These are phyloP conservation scores for Dioszegia aurantiaca DNA, from an alignment of 768 basidiomycete genomes.

Conservation along the genomic window DNA sequence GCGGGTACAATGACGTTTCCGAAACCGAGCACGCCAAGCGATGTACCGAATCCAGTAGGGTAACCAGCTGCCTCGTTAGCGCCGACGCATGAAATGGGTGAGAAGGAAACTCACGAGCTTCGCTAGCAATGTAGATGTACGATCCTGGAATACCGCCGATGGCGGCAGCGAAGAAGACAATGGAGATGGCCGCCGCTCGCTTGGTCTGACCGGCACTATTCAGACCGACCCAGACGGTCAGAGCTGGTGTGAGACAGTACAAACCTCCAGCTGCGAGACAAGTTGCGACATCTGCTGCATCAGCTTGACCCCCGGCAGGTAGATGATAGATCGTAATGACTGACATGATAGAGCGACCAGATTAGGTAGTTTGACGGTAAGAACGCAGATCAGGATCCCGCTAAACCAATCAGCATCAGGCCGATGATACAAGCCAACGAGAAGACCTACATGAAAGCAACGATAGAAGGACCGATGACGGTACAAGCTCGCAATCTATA, in stretches of 20 bases:
- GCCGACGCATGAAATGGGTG: neutral
- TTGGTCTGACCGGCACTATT: constrained; percentile 37
- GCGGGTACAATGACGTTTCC: constrained; percentile 31
- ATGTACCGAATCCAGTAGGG: constrained; percentile 39
- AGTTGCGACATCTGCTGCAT: constrained; percentile 26
- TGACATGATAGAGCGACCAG: constrained; percentile 27
- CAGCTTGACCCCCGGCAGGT: neutral
- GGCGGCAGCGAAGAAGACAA: constrained; percentile 22
- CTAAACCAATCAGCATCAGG: constrained; percentile 10
- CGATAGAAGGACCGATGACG: constrained; percentile 11
- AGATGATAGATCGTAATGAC: neutral
- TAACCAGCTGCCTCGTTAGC: constrained; percentile 25
- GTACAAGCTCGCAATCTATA: constrained; percentile 11
- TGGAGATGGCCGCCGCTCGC: constrained; percentile 26
- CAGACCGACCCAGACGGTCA: constrained; percentile 35
- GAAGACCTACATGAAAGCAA: constrained; percentile 19
- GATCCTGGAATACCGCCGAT: constrained; percentile 35
- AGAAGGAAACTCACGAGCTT: constrained; percentile 30
- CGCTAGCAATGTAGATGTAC: constrained; percentile 35
- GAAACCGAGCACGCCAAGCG: constrained; percentile 27
- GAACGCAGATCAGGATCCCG: constrained; percentile 35
- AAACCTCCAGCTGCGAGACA: constrained; percentile 35
- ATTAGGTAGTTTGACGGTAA: constrained; percentile 24
- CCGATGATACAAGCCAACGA: neutral
- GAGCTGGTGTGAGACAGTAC: constrained; percentile 31